Evolutionary conservation across 805 yeast genomes (phyloP).

Genomic region (Candida pini): DNA sequence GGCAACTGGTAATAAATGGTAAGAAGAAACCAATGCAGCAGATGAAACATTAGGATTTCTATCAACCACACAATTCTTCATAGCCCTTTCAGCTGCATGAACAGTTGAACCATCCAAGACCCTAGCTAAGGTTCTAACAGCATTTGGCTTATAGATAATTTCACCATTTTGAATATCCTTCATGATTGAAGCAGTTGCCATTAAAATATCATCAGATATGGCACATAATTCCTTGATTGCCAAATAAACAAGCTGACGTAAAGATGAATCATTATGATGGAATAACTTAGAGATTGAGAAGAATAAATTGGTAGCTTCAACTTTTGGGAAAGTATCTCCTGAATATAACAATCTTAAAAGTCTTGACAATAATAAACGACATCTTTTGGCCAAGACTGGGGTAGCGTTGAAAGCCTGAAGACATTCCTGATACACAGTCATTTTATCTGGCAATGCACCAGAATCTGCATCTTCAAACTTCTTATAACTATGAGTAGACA

Average conservation of each 20-base stretch:
- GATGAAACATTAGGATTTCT: constrained; percentile 81
- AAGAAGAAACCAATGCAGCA: constrained; percentile 91
- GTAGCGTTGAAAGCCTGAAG: constrained; percentile 86
- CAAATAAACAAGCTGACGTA: constrained; percentile 90
- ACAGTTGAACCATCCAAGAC: constrained; percentile 89
- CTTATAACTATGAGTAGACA: constrained; percentile 83
- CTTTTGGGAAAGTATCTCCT: constrained; percentile 83
- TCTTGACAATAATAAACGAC: constrained; percentile 78
- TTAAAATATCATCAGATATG: constrained; percentile 84
- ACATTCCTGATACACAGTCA: constrained; percentile 97
- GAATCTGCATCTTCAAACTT: constrained; percentile 73
- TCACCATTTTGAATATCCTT: constrained; percentile 93
- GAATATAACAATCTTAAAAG: constrained; percentile 74
- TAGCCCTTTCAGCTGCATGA: constrained; percentile 85
- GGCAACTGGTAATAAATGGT: constrained; percentile 84
- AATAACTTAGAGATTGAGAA: constrained; percentile 92
- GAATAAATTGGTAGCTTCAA: constrained; percentile 88
- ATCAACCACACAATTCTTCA: constrained; percentile 91
- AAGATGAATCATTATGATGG: constrained; percentile 81
- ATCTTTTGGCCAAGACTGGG: constrained; percentile 81
- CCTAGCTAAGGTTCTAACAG: constrained; percentile 84
- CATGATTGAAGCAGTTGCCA: constrained; percentile 98
- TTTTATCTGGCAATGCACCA: constrained; percentile 77
- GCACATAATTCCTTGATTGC: constrained; percentile 88
- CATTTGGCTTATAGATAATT: constrained; percentile 83